A percentile compares a stretch with the other conserved stretches of the same genome.
phyloP scores from a whole-genome alignment of 1,284 basidiomycete genomes.

The Heimioporus retisporus region DNA sequence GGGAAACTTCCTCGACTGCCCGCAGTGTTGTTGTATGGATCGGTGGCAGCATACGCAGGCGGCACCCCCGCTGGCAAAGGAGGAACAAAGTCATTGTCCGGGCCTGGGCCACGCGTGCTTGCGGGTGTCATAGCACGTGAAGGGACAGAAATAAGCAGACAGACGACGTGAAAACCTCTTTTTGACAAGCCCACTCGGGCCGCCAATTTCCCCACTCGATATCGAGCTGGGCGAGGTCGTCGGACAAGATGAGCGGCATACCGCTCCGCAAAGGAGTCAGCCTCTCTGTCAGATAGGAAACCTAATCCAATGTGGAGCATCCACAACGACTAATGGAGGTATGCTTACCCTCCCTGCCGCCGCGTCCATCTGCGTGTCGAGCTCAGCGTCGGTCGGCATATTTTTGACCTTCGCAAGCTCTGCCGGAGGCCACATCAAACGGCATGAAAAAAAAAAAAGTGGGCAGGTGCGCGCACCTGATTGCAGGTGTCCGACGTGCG shows the following conservation, averaged over 20 bases:
- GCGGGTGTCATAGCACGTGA: slow-evolving; percentile 57
- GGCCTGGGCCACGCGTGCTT: slow-evolving; percentile 29
- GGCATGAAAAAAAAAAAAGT: too few species aligned
- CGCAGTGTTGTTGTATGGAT: slow-evolving; percentile 39
- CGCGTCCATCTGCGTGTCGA: slow-evolving; percentile 55
- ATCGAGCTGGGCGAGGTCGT: slow-evolving; percentile 71
- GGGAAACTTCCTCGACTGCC: slow-evolving; percentile 27
- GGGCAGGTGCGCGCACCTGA: too few species aligned
- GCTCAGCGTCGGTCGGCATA: slow-evolving; percentile 75
- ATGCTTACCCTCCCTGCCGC: slow-evolving; percentile 54
- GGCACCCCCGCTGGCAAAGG: slow-evolving; percentile 38
- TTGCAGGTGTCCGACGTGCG: slow-evolving; percentile 57
- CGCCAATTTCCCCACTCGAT: slow-evolving; percentile 79
- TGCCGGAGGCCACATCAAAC: slow-evolving; percentile 37
- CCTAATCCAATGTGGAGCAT: slow-evolving; percentile 48
- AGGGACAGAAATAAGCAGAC: slow-evolving; percentile 45
- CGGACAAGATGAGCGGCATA: slow-evolving; percentile 70
- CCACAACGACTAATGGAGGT: slow-evolving; percentile 2
- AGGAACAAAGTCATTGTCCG: slow-evolving; percentile 20
- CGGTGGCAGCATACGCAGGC: slow-evolving; percentile 48
- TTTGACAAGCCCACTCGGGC: slow-evolving; percentile 75
- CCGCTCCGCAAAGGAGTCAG: slow-evolving; percentile 76
- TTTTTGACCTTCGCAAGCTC: slow-evolving; percentile 72
- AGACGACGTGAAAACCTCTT: slow-evolving; percentile 75
- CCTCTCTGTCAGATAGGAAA: slow-evolving; percentile 56